Evolutionary conservation across 2,329 filamentous ascomycete species (phyloP).

Genomic region (Pezicula radicicola): DNA sequence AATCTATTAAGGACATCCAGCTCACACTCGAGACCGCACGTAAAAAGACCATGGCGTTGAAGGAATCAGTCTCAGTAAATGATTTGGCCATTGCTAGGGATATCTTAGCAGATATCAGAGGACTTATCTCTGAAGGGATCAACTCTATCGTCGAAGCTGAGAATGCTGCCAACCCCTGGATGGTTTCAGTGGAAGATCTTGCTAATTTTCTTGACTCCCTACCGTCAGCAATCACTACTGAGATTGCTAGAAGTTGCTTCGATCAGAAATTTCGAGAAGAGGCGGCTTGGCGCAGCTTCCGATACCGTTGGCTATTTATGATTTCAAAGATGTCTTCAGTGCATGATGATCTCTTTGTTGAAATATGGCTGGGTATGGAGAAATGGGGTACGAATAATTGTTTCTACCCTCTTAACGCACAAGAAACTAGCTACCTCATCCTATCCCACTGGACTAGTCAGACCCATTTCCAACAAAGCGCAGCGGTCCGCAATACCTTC

Average conservation of each 20-base stretch:
- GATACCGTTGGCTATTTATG: constrained; percentile 16
- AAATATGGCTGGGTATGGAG: constrained; percentile 2
- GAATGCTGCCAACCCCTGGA: background rate
- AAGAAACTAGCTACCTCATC: constrained; percentile 4
- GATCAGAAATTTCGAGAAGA: no score
- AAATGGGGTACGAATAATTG: background rate
- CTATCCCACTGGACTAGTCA: constrained; percentile 20
- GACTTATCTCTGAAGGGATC: background rate
- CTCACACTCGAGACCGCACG: background rate
- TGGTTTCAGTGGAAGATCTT: constrained; percentile 10
- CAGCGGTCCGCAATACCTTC: constrained; percentile 9
- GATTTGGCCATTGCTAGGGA: background rate
- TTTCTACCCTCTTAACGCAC: constrained; percentile 3
- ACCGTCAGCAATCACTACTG: background rate
- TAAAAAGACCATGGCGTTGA: background rate
- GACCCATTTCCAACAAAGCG: constrained; percentile 5
- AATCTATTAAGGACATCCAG: background rate
- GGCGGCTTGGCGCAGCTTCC: background rate
- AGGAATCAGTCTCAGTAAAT: background rate
- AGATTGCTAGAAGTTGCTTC: background rate
- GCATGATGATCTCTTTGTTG: constrained; percentile 5
- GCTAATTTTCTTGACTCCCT: constrained; percentile 6
- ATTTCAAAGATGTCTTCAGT: constrained; percentile 11
- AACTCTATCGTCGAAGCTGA: constrained; percentile 3
- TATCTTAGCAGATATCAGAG: background rate